Base-by-base conservation (phyloP, 495 filamentous ascomycete genomes). In the Lasiosphaeria hispida region DNA sequence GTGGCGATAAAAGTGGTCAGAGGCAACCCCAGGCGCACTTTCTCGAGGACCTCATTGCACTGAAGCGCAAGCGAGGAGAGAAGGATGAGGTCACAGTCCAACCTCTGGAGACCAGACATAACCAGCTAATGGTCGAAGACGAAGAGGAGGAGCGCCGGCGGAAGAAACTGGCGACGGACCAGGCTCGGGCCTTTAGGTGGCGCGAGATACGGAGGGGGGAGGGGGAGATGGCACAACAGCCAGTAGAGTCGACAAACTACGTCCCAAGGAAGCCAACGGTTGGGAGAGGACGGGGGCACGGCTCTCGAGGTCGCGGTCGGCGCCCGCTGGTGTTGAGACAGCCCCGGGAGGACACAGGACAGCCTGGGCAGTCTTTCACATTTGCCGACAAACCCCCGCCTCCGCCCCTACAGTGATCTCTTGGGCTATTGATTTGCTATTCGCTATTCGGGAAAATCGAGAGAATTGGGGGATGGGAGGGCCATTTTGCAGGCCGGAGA, bases 61-160 rank as follows among this genome's bases (percentile, higher is more conserved):
- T 81, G 35, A 86, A 86, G 68, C 68, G 70, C 19, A 72, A 73
- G 39, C 77, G 73, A 55, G 80, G 80, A n/a, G 82, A 84, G 69
- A 69, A 40, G 18, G 83, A 86, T 62, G 70, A 77, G 7, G 80
- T 83, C 14, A 83, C 80, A 0, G 64, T 83, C 5, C 64, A 71
- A 19, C 65, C 69, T 34, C 40, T 73, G 14, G 74, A 78, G 41
- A 73, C 72, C 8, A 56, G 58, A n/a, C 63, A 71, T n/a, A 68
- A 72, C 36, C 58, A 67, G 34, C 55, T 69, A 17, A 70, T 65
- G 63, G 44, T 65, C 19, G 65, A 69, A 15, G 68, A 68, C 51
- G 69, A 67, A 9, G 66, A 63, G 36, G 63, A 67, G 43, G 68
- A 72, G 44, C 58, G 62, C 2, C 63, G 63, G 18, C 61, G 67